Evolutionary conservation across 1,139 yeast genomes (phyloP), one percentile per base, ranked within the genome.

Genomic region (Yamadazyma trypodendri): DNA sequence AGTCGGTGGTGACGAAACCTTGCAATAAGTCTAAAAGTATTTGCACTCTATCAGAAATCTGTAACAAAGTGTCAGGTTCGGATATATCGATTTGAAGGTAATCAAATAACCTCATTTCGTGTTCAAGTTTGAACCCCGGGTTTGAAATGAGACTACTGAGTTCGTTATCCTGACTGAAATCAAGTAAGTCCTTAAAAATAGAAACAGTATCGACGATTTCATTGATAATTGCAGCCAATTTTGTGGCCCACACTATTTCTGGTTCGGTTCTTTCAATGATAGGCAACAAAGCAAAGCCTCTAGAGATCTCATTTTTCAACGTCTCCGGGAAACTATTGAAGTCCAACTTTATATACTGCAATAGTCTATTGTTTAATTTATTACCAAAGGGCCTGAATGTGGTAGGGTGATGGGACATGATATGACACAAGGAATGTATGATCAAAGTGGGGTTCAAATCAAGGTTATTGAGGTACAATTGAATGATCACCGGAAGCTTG

Each of bases 361-460:
- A 42, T 30, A 87, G 58, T 24, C 70, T 70, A 5, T 59, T 59
- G 41, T 79, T 76, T 44, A 79, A 74, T 51, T 81, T 81, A 45
- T 77, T 74, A 9, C 82, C 84, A 61, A 72, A 81, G 8, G 96
- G 95, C 56, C 92, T 75, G 55, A 87, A 85, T 2, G 95, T 84
- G 4, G 94, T 85, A 1, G 95, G 77, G 55, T 85, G 86, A 43
- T 73, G 68, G 31, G 63, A 60, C 35, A 84, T 63, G 14, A 84
- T 56, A 15, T 60, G 63, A 39, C 65, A 65, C 44, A 86, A 61
- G 1, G 84, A 70, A 2, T 69, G 70, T 18, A 83, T 56, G 21
- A 75, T 56, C 21, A 70, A 54, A 28, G 48, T 50, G 1, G 81
- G 81, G 20, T 58, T 51, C 36, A 55, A 51, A 13, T 56, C 59